Base-by-base conservation (phyloP, 805 yeast genomes). In the Candida ascalaphidarum region DNA sequence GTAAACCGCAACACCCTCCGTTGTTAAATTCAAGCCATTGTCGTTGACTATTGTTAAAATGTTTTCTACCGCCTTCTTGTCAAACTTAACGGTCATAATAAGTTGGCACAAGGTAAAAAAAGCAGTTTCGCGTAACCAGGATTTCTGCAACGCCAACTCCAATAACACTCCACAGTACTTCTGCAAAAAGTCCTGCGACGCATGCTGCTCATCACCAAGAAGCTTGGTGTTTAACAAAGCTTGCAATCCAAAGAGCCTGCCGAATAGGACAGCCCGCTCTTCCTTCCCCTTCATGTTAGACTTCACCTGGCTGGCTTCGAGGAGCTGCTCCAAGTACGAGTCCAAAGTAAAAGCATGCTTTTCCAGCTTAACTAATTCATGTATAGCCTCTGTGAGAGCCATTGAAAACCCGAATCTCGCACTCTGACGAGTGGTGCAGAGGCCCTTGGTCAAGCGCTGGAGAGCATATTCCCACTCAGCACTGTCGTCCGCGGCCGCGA, bases 351-450 rank as follows among this genome's bases (percentile, higher is more conserved):
- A 64, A 28, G 37, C 43, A 29, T 53, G 35, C 14, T 49, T 44
- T 2, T 47, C 46, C 7, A 52, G 52, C 17, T 46, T 29, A 14
- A 66, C 44, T 9, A 60, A 46, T 23, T 53, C 58, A 6, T 52
- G 41, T 5, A 68, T 45, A 1, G 80, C 55, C 50, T 89, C 96
- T 0, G 88, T 74, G 24, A 89, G 56, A 25, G 95, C 89, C 68
- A 84, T 72, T 2, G 95, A 82, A 46, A 80, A 89, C 4, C 97
- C 97, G 17, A 83, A 55, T 32, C 96, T 64, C 1, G 95, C 92
- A 26, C 85, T 68, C 14, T 81, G 94, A 44, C 92, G 71, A 11
- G 86, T 70, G 5, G 95, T 81, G 4, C 85, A 65, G 18, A 89
- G 58, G 28, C 97, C 96, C 37, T 76, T 78, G 38, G 84, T 69